Evolutionary conservation across 805 yeast species (phyloP).

Genomic region (Kodamaea nitidulidarum): DNA sequence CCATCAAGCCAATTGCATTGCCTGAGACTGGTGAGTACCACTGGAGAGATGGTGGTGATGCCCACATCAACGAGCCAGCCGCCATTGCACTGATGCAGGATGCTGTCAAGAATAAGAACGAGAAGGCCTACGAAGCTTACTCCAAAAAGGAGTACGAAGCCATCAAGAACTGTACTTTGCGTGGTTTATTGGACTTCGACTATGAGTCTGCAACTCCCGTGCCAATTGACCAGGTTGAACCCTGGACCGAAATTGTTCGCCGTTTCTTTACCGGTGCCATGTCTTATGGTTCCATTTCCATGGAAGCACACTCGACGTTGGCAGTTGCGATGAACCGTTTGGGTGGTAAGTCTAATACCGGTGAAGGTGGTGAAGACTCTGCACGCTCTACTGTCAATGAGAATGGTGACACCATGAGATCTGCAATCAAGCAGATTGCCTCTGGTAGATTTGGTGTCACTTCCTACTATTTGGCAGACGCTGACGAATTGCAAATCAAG

Average conservation of each 20-base stretch:
- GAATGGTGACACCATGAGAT: constrained; percentile 96
- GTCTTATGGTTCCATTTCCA: constrained; percentile 98
- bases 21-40: constrained; percentile 97
- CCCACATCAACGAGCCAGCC: constrained; percentile 90
- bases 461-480: constrained; percentile 88
- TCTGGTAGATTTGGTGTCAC: constrained; percentile 98
- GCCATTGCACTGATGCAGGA: constrained; percentile 95
- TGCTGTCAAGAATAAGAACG: constrained; percentile 97
- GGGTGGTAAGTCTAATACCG: constrained; percentile 97
- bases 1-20: constrained; percentile 65
- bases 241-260: constrained; percentile 98
- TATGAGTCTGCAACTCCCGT: constrained; percentile 66
- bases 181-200: constrained; percentile 93
- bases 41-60: constrained; percentile 98
- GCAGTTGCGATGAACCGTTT: constrained; percentile 98
- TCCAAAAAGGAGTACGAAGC: constrained; percentile 89
- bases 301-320: constrained; percentile 96
- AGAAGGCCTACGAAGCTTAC: constrained; percentile 85
- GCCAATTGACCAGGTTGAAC: constrained; percentile 97
- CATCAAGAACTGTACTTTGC: constrained; percentile 83
- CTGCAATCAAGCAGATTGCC: constrained; percentile 97
- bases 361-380: constrained; percentile 99
- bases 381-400: constrained; percentile 76
- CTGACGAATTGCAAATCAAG: constrained; percentile 95
- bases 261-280: constrained; percentile 99